Evolutionary conservation across 192 early-diverging fungal species (phyloP), one percentile per base, ranked within the genome.

Genomic region (Coemansia sp.): DNA sequence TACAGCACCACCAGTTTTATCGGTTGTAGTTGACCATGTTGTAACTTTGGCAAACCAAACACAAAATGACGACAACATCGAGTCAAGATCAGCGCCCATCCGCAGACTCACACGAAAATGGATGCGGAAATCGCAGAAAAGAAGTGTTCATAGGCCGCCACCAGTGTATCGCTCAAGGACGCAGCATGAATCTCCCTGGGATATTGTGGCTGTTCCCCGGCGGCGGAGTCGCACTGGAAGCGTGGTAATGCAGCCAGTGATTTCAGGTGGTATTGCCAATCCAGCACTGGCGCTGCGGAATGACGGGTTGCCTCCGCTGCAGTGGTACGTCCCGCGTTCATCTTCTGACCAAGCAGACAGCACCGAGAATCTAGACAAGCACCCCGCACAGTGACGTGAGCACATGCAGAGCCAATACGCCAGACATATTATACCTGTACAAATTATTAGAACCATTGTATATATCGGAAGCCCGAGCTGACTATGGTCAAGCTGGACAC

Each of bases 301-400:
- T 50, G 74, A 76, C 42, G 74, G 74, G 10, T 24, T 76, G 64
- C 68, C 74, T 14, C 38, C 40, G 20, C 61, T 60, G 23, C 74
- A 67, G 31, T 76, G 74, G 74, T 76, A 70, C 49, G 58, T 76
- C 8, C 74, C 74, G 6, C 63, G 59, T 14, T 31, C 62, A n/a
- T 46, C 18, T 17, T 17, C 21, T 42, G 24, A 26, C 56, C 50
- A 8, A 17, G 7, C n/a, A 17, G 46, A 48, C 5, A 48, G 17
- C 17, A 18, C 46, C 18, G 46, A 48, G 46, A 15, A 48, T 15
- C 17, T 18, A 20, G 17, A 18, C 46, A 7, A 48, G 6, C 46
- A 48, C 17, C 5, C n/a, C 46, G 6, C 46, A 3, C 46, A 48
- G 7, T 48, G 17, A 48, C 17, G 17, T 15, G 17, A 48, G 17